Evolutionary conservation across 352 stramenopile genomes (phyloP).

Genomic region (Aphanomyces astaci): DNA sequence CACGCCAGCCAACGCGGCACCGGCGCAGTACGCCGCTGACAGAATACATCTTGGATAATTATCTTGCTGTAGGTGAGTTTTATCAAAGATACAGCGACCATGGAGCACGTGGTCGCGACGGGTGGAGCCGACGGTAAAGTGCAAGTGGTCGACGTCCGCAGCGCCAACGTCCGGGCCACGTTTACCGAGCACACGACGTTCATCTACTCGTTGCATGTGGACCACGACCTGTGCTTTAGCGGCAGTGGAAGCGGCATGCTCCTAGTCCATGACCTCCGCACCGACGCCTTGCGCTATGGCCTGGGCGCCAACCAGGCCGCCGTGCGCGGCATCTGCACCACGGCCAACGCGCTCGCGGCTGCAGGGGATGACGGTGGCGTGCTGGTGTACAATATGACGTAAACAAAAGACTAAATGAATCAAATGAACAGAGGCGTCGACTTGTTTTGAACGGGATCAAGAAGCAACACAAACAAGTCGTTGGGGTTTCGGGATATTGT

Average conservation of each 20-base stretch:
- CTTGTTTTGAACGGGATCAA: neutral
- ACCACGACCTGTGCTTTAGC: slow-evolving; percentile 63
- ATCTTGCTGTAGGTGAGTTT: slow-evolving; percentile 39
- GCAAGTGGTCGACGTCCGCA: slow-evolving; percentile 67
- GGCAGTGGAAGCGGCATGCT: slow-evolving; percentile 80
- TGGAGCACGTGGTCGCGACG: slow-evolving; percentile 50
- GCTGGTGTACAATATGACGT: slow-evolving; percentile 48
- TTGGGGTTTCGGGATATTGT: no score
- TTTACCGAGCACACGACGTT: slow-evolving; percentile 81
- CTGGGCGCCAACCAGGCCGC: slow-evolving; percentile 78
- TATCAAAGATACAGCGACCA: slow-evolving; percentile 36
- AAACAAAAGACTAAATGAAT: neutral
- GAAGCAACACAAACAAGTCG: no score
- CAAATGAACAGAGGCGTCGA: no score
- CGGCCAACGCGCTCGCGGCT: slow-evolving; percentile 44
- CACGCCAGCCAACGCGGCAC: slow-evolving; percentile 62
- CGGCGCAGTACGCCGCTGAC: slow-evolving; percentile 15
- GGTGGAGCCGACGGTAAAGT: slow-evolving; percentile 68
- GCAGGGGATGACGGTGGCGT: slow-evolving; percentile 77
- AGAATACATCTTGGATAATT: neutral
- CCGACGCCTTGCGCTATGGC: slow-evolving; percentile 63
- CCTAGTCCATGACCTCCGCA: slow-evolving; percentile 68
- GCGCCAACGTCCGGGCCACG: slow-evolving; percentile 38
- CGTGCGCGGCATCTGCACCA: slow-evolving; percentile 58
- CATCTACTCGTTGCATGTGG: slow-evolving; percentile 74